Evolutionary conservation across 495 filamentous ascomycete genomes (phyloP), one percentile per base, ranked within the genome.

Genomic region (Penicillium cosmopolitanum): DNA sequence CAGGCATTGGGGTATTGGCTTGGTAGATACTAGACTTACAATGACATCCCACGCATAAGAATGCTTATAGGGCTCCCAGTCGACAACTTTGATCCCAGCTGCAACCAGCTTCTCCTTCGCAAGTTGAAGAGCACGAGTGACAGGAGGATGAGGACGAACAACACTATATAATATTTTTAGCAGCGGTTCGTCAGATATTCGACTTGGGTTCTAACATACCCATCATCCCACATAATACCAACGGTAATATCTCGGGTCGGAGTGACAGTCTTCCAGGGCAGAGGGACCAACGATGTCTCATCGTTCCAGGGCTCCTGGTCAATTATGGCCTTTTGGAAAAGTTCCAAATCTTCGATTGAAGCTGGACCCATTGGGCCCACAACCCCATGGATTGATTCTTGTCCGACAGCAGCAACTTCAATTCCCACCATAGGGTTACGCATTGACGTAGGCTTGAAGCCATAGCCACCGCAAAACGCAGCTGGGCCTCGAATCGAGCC

Each of bases 151-250:
- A 2, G 89, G 88, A 44, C 77, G 81, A 46, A 76, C 76, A 58
- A 36, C 57, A n/a, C 70, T 71, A 19, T 31, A 31, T 10, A 6
- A 10, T 10, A 0, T 8, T 48, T 11, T 50, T 43, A 56, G 36
- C 33, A 12, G 13, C 10, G 2, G 5, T 28, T 4, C 21, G 25
- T 42, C 0, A 9, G 0, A 36, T 13, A 13, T 16, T 9, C 9
- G 1, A n/a, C 42, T 28, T 21, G 21, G 4, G 0, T 6, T 1
- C 3, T 12, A 28, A 50, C 66, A 31, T 66, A 76, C 28, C 83
- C 85, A 65, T 94, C 90, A 70, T 88, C 75, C 83, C 84, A 87
- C 51, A 92, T 74, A 19, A 94, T 83, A 3, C 74, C 90, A 25
- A 94, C 69, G 50, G 84, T 88, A 43, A 92, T 73, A 55, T 80